Evolutionary conservation across 2,329 filamentous ascomycete genomes (phyloP), one percentile per base, ranked within the genome.

Genomic region (Aspergillus proliferans): DNA sequence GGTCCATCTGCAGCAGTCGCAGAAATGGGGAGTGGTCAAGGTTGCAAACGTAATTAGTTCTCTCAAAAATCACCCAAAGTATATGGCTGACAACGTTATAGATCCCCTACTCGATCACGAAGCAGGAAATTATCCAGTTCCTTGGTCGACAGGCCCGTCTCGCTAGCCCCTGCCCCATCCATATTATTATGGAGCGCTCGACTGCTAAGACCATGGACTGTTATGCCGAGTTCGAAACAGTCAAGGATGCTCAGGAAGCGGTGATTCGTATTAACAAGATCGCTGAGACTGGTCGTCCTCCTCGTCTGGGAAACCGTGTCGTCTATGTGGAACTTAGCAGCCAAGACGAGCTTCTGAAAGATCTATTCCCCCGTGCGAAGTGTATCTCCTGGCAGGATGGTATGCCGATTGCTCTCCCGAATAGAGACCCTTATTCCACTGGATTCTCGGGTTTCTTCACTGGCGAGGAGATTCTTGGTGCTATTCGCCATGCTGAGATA

Each of bases 201-300:
- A 78, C 76, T n/a, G 76, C 74, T 15, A 80, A 80, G 65, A 80
- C 77, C 1, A 76, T 76, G 70, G 76, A 79, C 46, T 75, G 70
- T 51, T 81, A 70, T 54, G 68, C 78, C 36, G 77, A 81, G 48
- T 69, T 79, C 33, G 46, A 56, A 3, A 64, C 59, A 4, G 36
- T 47, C 1, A 48, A 51, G 8, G 71, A 74, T 54, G 77, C 77
- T 0, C 47, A 63, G 14, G 59, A 62, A 10, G 60, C 69, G 3
- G 62, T 72, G 7, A 55, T 62, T 9, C 67, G 69, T 38, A 65
- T 73, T 47, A 67, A 68, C 15, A 59, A 63, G 14, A 49, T 62
- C 28, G 62, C 66, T 45, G 62, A 64, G 10, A 62, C 60, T 47
- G 64, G 63, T 36, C 70, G 66, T 52, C 60, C 64, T 26, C 71